Conservation (phyloP, 73 alveolate genomes). For the Symbiodinium pilosum region DNA sequence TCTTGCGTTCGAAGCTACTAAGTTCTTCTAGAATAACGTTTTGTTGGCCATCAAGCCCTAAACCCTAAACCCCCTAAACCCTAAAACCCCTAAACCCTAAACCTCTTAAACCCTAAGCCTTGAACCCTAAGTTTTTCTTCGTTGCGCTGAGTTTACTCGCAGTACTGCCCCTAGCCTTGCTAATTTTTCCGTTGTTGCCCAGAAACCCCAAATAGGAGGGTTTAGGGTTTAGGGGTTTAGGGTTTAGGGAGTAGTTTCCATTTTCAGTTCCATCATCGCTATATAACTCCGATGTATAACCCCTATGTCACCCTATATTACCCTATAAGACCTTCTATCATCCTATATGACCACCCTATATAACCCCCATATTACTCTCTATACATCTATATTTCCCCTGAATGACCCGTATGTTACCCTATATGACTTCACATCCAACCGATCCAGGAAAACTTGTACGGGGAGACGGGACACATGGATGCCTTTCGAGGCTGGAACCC, state of each 20-base stretch:
- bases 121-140: not conserved
- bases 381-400: too few species aligned
- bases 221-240: not conserved
- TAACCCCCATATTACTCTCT: not conserved
- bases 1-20: too few species aligned
- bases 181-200: too few species aligned
- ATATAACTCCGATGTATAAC: too few species aligned
- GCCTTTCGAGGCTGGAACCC: constrained; percentile 26
- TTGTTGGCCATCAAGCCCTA: too few species aligned
- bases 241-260: not conserved
- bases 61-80: not conserved
- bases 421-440: too few species aligned
- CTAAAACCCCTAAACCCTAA: not conserved
- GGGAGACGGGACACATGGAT: constrained; percentile 6
- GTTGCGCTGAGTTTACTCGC: too few species aligned
- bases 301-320: not conserved
- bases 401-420: too few species aligned
- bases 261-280: too few species aligned
- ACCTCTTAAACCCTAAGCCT: not conserved
- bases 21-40: too few species aligned
- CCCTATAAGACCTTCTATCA: not conserved
- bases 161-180: too few species aligned
- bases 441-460: not conserved
- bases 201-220: too few species aligned
- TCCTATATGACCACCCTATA: not conserved